phyloP scores from a whole-genome alignment of 176 grass and related monocot species.

The Musa troglodytarum region DNA sequence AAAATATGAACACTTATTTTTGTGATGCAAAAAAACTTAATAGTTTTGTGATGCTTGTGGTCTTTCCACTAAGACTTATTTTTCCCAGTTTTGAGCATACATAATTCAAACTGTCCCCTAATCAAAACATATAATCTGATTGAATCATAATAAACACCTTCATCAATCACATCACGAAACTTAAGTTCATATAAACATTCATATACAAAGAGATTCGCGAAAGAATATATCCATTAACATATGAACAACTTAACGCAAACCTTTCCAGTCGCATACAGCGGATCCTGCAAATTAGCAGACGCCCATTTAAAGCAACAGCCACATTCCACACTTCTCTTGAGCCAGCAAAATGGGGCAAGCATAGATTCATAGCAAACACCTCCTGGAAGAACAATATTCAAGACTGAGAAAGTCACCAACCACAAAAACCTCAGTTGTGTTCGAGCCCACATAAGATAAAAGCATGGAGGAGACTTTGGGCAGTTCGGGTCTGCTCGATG shows the following conservation, averaged over 20 bases:
- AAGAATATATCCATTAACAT: background rate
- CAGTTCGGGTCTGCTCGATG: slow-evolving; percentile 42
- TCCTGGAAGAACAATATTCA: background rate
- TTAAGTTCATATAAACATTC: background rate
- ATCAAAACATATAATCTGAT: background rate
- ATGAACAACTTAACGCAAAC: background rate
- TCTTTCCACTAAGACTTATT: no score
- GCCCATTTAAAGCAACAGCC: background rate
- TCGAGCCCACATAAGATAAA: slow-evolving; percentile 58
- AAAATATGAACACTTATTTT: no score
- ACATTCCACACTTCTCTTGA: background rate
- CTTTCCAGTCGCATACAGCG: background rate
- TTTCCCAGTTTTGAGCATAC: no score
- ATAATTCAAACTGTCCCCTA: no score
- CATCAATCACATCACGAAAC: background rate
- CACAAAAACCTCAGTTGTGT: background rate
- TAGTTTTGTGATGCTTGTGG: no score
- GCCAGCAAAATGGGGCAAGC: background rate
- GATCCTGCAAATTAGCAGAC: background rate
- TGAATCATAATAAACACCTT: background rate
- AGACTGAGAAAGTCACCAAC: background rate
- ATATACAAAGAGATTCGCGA: background rate
- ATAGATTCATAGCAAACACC: background rate
- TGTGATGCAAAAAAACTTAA: no score
- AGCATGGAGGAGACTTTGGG: slow-evolving; percentile 47